phyloP scores from a whole-genome alignment of 129 eudicot genomes.

The Ambrosia trifida region DNA sequence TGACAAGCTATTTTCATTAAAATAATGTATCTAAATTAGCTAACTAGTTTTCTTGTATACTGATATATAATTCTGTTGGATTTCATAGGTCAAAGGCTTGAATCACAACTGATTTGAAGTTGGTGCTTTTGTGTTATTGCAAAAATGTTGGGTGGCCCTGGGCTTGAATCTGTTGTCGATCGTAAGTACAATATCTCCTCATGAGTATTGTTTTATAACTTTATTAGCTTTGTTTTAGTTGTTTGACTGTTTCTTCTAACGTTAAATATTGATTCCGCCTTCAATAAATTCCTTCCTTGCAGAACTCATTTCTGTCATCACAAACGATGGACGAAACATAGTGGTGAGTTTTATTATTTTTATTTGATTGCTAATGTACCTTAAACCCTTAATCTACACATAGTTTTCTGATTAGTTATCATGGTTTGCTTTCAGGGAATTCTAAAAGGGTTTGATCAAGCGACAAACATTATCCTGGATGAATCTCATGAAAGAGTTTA shows the following conservation, averaged over 20 bases:
- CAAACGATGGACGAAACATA: conserved; percentile 87
- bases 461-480: conserved; percentile 85
- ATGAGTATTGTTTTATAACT: conserved; percentile 1
- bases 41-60: background rate
- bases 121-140: conserved; percentile 16
- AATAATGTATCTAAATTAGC: background rate
- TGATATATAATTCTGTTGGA: background rate
- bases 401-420: conserved; percentile 5
- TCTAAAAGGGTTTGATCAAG: conserved; percentile 87
- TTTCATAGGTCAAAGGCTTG: conserved; percentile 12
- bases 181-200: conserved; percentile 36
- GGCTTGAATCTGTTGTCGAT: conserved; percentile 56
- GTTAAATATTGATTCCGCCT: background rate
- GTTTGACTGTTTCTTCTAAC: background rate
- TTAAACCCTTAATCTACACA: background rate
- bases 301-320: conserved; percentile 64
- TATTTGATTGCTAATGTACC: background rate
- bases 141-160: conserved; percentile 48
- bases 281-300: background rate
- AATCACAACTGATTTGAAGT: background rate
- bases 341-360: conserved; percentile 51
- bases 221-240: background rate
- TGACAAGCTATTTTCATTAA: background rate
- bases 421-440: conserved; percentile 47
- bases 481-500: conserved; percentile 90